Base-by-base conservation (phyloP, 768 basidiomycete genomes). In the Boletus patriciae region DNA sequence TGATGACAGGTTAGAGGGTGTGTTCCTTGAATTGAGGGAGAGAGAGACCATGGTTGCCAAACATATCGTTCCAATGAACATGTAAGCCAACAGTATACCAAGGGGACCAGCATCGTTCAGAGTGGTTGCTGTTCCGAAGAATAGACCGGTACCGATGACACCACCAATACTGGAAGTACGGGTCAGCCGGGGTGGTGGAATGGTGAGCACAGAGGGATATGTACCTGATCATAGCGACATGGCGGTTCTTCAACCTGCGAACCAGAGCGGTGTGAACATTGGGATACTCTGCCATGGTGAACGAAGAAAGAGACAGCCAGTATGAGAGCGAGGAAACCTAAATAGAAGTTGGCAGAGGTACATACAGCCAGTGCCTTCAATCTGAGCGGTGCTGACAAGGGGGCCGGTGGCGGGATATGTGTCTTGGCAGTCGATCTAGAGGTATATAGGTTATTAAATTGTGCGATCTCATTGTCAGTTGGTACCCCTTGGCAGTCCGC, bases 221-320 rank as follows among this genome's bases (percentile, higher is more conserved):
- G 10, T 27, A 41, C 54, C 54, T 55, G 8, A 55, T 48, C 54
- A 55, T 55, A 23, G 54, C 31, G 5, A 55, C 46, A 27, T 55
- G 54, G 9, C 54, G 46, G 15, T 36, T 55, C n/a, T 36, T 36
- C 23, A 55, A 15, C 41, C 25, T 49, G 38, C 54, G 54, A 1
- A 19, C 16, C 9, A 55, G 54, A 3, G 54, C 40, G 5, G 40
- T 42, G 19, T 55, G 54, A 21, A 48, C 25, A 2, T n/a, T n/a
- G n/a, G n/a, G n/a, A n/a, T n/a, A n/a, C n/a, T 33, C 31, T 10
- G 31, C 10, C 36, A 37, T 37, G 36, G 18, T 37, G 36, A 37
- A 37, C 15, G 6, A 16, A 3, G 10, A 37, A 37, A 18, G 7
- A 37, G 16, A 33, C 31, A 33, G 12, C 16, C 7, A 16, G 36